These are phyloP conservation scores for Tetraselmis chui DNA, from an alignment of 139 green algal genomes.

Conservation along the genomic window DNA sequence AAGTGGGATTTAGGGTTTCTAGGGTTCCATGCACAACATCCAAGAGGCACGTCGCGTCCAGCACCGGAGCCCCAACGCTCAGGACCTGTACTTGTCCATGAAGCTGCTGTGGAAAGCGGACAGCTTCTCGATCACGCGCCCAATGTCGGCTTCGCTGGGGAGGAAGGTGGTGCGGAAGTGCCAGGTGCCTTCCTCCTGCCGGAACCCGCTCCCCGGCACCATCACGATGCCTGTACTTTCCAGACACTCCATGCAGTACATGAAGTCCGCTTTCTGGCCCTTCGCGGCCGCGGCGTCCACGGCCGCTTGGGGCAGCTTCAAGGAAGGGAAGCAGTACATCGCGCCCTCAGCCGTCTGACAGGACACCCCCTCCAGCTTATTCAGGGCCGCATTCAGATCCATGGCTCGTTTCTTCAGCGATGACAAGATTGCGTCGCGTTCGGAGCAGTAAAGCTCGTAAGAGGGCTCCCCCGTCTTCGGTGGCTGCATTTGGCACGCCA, in stretches of 20 bases:
- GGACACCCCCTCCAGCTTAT: constrained; percentile 78
- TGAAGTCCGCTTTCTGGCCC: constrained; percentile 10
- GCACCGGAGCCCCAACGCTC: too few species aligned
- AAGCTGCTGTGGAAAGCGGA: constrained; percentile 72
- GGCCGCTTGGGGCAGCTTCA: constrained; percentile 40
- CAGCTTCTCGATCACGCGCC: constrained; percentile 48
- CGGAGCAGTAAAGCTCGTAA: constrained; percentile 63
- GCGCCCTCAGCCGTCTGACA: constrained; percentile 69
- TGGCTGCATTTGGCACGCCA: constrained; percentile 84
- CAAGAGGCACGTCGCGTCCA: too few species aligned
- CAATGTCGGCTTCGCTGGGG: constrained; percentile 38
- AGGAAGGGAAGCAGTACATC: constrained; percentile 63
- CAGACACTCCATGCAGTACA: constrained; percentile 22
- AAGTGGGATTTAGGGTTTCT: too few species aligned
- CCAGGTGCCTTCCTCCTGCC: constrained; percentile 41
- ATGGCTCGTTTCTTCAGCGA: constrained; percentile 72
- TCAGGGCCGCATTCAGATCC: constrained; percentile 67
- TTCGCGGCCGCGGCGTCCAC: constrained; percentile 4
- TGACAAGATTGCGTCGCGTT: constrained; percentile 48
- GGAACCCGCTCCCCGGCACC: constrained; percentile 48
- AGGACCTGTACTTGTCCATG: constrained; percentile 49
- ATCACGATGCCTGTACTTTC: constrained; percentile 6
- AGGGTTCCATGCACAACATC: too few species aligned
- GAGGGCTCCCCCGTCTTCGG: constrained; percentile 72
- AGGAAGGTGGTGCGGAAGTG: constrained; percentile 55